A percentile compares a stretch with the other conserved stretches of the same genome.
These are phyloP conservation scores for Metarhizium robertsii DNA, from an alignment of 2,329 filamentous ascomycete species.

Conservation along the genomic window DNA sequence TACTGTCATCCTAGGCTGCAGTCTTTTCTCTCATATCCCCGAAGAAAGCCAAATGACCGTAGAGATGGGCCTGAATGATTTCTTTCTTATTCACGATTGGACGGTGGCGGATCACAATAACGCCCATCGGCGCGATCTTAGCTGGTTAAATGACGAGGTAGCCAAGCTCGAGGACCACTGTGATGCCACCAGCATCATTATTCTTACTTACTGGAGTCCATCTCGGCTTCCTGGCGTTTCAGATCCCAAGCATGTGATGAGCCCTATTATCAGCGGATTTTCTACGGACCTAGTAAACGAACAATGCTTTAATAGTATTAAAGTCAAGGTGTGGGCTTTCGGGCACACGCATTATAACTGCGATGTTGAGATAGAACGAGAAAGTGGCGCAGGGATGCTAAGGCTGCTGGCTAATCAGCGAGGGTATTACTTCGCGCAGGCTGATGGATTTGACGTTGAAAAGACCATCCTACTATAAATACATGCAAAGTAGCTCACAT, in stretches of 20 bases:
- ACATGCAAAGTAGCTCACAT: no score
- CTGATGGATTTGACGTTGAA: constrained; percentile 21
- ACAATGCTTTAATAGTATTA: constrained; percentile 22
- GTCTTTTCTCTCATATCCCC: constrained; percentile 39
- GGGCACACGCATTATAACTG: constrained; percentile 41
- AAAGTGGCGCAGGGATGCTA: constrained; percentile 11
- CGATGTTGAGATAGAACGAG: constrained; percentile 22
- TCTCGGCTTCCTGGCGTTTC: constrained; percentile 21
- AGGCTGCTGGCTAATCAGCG: constrained; percentile 30
- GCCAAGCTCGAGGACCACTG: constrained; percentile 10
- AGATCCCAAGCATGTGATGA: constrained; percentile 24
- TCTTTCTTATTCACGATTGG: constrained; percentile 36
- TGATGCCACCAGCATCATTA: constrained; percentile 18
- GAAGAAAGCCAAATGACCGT: constrained; percentile 26
- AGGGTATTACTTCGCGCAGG: constrained; percentile 30
- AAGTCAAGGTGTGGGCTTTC: constrained; percentile 36
- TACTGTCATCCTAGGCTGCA: constrained; percentile 25
- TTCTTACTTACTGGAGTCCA: constrained; percentile 35
- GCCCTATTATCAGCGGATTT: constrained; percentile 23
- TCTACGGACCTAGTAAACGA: constrained; percentile 27
- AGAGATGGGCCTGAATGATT: constrained; percentile 39
- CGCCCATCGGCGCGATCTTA: constrained; percentile 28
- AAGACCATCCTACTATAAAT: constrained; percentile 1
- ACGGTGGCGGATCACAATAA: constrained; percentile 25
- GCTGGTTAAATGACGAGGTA: constrained; percentile 32